Evolutionary conservation across 805 yeast genomes (phyloP), one percentile per base, ranked within the genome.

Genomic region (Tetrapisispora namnaoensis): DNA sequence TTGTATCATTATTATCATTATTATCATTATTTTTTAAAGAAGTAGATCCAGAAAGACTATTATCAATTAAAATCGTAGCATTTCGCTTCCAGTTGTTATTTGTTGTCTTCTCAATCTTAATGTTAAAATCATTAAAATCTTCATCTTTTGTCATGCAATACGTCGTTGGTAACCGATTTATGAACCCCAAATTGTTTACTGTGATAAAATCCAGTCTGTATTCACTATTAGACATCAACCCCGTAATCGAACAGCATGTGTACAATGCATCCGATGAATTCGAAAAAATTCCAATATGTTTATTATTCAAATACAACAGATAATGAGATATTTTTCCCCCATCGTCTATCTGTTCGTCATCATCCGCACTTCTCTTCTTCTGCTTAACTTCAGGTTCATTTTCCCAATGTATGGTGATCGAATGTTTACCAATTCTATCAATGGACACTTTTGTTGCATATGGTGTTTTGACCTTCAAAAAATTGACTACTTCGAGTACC

Each of bases 361-460:
- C 28, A 21, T 30, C 32, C 4, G 30, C 30, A 9, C 7, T 8
- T 37, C 20, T 24, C 30, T 39, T 24, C 14, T 8, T 37, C 6
- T 9, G 5, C 30, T 13, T 37, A 2, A 20, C 2, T 21, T 28
- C 32, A 22, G 44, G 43, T 46, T 64, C 66, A 48, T 65, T 65
- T 49, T 65, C 69, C 69, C 69, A 65, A 52, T 64, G 67, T 14
- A 65, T 49, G 2, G 67, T 60, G 8, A 65, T 56, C 1, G 66
- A 55, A 37, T 55, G 53, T 17, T 48, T 50, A 4, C 64, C 53
- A n/a, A 65, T 58, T 38, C 54, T 59, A 49, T 65, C 69, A 21
- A 65, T 61, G 2, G 69, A 64, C 5, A 64, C 61, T 46, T 64
- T 64, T 4, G 63, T 58, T 3, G 67, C 60, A 17, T 65, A 64